Percentiles rank a stretch among this genome's conserved stretches.
Evolutionary conservation across 2,329 filamentous ascomycete genomes (phyloP).

Genomic region (Diaporthe citri): DNA sequence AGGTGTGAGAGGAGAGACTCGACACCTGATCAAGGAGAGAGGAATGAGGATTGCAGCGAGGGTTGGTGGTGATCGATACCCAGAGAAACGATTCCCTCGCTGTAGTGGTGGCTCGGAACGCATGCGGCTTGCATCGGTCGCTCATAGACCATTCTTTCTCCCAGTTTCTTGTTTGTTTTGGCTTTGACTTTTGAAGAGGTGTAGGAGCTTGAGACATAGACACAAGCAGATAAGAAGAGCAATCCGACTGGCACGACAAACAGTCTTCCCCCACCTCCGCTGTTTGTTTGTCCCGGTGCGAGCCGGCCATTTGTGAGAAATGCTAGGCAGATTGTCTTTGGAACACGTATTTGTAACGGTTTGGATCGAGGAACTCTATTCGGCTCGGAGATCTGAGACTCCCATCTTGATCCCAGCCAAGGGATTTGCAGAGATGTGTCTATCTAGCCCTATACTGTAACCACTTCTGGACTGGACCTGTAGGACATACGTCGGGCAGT

Average conservation of each 20-base stretch:
- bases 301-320: not conserved
- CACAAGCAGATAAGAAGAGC: slow-evolving; percentile 23
- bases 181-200: not conserved
- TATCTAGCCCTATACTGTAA: not conserved
- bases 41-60: not conserved
- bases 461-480: slow-evolving; percentile 9
- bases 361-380: not conserved
- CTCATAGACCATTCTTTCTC: slow-evolving; percentile 23
- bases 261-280: not conserved
- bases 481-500: not conserved
- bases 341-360: slow-evolving; percentile 20
- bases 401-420: slow-evolving; percentile 16
- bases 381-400: slow-evolving; percentile 24
- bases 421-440: slow-evolving; percentile 16
- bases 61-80: slow-evolving; percentile 29
- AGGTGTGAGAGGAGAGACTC: not conserved
- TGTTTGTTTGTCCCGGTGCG: not conserved
- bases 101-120: slow-evolving; percentile 17
- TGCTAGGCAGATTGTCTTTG: slow-evolving; percentile 15
- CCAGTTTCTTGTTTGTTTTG: slow-evolving; percentile 14
- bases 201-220: slow-evolving; percentile 24
- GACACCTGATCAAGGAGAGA: not conserved
- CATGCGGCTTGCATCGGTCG: slow-evolving; percentile 28
- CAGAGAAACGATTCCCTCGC: slow-evolving; percentile 9
- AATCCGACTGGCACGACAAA: slow-evolving; percentile 19